Base-by-base conservation (phyloP, 352 stramenopile genomes). In the Pythium chondricola region DNA sequence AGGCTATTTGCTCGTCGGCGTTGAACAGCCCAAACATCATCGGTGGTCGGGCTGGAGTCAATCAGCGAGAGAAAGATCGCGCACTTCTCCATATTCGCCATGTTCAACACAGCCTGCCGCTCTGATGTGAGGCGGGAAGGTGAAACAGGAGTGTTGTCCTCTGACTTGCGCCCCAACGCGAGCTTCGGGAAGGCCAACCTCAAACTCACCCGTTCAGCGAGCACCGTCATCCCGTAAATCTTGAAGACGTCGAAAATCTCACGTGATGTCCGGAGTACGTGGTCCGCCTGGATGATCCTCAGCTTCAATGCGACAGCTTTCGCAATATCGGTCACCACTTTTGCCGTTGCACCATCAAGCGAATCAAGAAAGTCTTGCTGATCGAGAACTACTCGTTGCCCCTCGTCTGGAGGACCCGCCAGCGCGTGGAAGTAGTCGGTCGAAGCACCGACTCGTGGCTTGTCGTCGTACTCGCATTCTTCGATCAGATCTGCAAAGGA, bases 161-260 rank as follows among this genome's bases (percentile, higher is more conserved):
- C 27, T 31, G 40, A 22, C 14, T 18, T 29, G 4, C 30, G 40
- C 1, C 40, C 38, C n/a, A 45, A 43, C 9, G 40, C 30, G 11
- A 58, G 16, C 17, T 55, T 39, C 61, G 69, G 22, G 60, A 71
- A 49, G 63, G 56, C 16, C 51, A 79, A 54, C 20, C 51, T 61
- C 2, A 85, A 39, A 49, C 80, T 92, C 32, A 84, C 66, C 14
- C 77, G 64, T 48, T 92, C 77, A 3, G 74, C 69, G 4, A 92
- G 61, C 30, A 88, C 72, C 2, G 77, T 65, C 77, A 89, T 88
- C 35, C 80, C 80, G 53, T 92, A 89, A 42, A 85, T 63, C 55
- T 88, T 88, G 50, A 92, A 92, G 18, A 92, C 69, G 18, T 92
- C 69, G 52, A 89, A 92, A 24, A 85, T 69, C 46, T 88, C 79